phyloP scores from a whole-genome alignment of 176 grass and related monocot genomes.

The Leersia perrieri region DNA sequence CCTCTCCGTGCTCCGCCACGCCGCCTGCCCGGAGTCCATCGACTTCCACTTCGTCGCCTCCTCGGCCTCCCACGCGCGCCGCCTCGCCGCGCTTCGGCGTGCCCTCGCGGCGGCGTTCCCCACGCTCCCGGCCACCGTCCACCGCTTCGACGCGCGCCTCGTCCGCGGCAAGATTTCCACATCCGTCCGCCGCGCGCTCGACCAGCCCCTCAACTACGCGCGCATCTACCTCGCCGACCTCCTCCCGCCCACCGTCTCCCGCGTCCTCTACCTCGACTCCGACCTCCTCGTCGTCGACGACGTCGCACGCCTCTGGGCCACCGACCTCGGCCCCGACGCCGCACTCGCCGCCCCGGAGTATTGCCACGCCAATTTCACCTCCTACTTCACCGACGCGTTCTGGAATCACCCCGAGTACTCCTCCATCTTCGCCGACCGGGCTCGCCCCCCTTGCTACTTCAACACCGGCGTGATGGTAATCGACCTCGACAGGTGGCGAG shows the following conservation, averaged over 20 bases:
- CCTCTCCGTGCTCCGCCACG: slow-evolving; percentile 87
- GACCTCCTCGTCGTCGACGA: slow-evolving; percentile 94
- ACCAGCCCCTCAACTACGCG: slow-evolving; percentile 98
- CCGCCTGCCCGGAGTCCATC: slow-evolving; percentile 91
- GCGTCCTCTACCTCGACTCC: slow-evolving; percentile 94
- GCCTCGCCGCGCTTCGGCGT: slow-evolving; percentile 54
- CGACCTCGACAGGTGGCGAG: slow-evolving; percentile 78
- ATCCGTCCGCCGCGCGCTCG: slow-evolving; percentile 90
- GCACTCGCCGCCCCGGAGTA: slow-evolving; percentile 91
- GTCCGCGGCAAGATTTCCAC: slow-evolving; percentile 91
- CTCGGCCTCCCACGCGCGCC: slow-evolving; percentile 50
- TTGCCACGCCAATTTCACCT: slow-evolving; percentile 98
- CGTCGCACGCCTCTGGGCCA: slow-evolving; percentile 85
- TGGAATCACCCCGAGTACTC: slow-evolving; percentile 62
- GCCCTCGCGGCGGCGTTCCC: slow-evolving; percentile 80
- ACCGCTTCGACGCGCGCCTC: slow-evolving; percentile 81
- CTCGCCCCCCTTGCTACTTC: slow-evolving; percentile 83
- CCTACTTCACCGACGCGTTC: slow-evolving; percentile 91
- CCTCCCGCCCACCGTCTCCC: slow-evolving; percentile 60
- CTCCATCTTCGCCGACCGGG: slow-evolving; percentile 54
- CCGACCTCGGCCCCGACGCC: slow-evolving; percentile 56
- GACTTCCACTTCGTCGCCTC: slow-evolving; percentile 86
- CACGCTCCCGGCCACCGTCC: slow-evolving; percentile 64
- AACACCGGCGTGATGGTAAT: slow-evolving; percentile 99
- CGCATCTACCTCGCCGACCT: slow-evolving; percentile 97